phyloP scores from a whole-genome alignment of 495 filamentous ascomycete species.

The Polyplosphaeria fusca region DNA sequence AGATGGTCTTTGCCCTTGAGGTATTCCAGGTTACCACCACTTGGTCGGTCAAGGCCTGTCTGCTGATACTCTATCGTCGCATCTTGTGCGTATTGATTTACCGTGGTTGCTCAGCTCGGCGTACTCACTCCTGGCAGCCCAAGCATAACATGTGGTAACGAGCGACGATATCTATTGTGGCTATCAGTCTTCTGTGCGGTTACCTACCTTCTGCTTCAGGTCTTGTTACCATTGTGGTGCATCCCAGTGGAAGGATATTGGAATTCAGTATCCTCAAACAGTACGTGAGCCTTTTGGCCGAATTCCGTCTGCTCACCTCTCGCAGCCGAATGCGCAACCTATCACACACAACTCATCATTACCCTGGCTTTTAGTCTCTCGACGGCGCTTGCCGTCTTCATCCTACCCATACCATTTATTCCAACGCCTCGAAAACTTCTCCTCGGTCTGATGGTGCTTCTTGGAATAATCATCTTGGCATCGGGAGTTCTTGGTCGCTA shows the following conservation, averaged over 20 bases:
- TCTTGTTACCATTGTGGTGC: slow-evolving; percentile 60
- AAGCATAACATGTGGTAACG: slow-evolving; percentile 16
- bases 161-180: slow-evolving; percentile 51
- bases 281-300: slow-evolving; percentile 10
- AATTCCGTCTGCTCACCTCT: too few species aligned
- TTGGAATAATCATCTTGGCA: slow-evolving; percentile 59
- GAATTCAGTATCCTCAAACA: slow-evolving; percentile 34
- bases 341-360: slow-evolving; percentile 56
- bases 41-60: slow-evolving; percentile 55
- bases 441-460: slow-evolving; percentile 45
- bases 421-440: slow-evolving; percentile 51
- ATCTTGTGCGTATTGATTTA: slow-evolving; percentile 48
- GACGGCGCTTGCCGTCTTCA: slow-evolving; percentile 59
- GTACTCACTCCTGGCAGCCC: neutral
- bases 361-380: slow-evolving; percentile 62
- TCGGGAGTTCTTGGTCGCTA: slow-evolving; percentile 61
- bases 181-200: slow-evolving; percentile 52
- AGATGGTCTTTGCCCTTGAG: slow-evolving; percentile 52
- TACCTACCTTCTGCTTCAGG: slow-evolving; percentile 55
- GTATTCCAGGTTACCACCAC: slow-evolving; percentile 47
- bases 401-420: slow-evolving; percentile 59
- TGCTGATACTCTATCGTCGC: slow-evolving; percentile 53
- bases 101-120: neutral
- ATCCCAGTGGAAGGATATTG: slow-evolving; percentile 59
- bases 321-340: slow-evolving; percentile 39